Conservation (phyloP, 169 alveolate genomes). For the Cryptosporidium parvum region DNA sequence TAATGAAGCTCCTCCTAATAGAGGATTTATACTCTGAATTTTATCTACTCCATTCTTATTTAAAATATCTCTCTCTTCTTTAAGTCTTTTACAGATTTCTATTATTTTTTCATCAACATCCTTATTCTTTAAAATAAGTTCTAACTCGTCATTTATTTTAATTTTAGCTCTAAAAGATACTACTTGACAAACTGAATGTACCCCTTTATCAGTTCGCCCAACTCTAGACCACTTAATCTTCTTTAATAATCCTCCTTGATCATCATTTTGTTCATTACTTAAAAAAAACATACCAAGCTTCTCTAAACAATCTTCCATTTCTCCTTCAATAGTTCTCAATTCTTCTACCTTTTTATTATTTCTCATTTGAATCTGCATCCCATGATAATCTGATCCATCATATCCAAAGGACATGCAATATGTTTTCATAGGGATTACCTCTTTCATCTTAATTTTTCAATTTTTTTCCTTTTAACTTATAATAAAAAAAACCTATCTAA, state of each 20-base stretch:
- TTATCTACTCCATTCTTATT: slow-evolving; percentile 8
- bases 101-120: not conserved
- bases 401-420: slow-evolving; percentile 82
- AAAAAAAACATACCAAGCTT: slow-evolving; percentile 20
- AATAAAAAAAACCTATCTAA: no score
- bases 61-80: slow-evolving; percentile 7
- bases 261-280: not conserved
- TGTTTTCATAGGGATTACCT: slow-evolving; percentile 70
- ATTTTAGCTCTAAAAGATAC: slow-evolving; percentile 70
- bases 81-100: not conserved
- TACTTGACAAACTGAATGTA: slow-evolving; percentile 75
- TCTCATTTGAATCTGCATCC: slow-evolving; percentile 84
- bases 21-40: slow-evolving; percentile 5
- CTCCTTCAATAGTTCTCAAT: slow-evolving; percentile 63
- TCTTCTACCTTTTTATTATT: slow-evolving; percentile 73
- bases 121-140: slow-evolving; percentile 3
- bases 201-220: slow-evolving; percentile 92
- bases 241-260: slow-evolving; percentile 30
- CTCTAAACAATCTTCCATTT: slow-evolving; percentile 41
- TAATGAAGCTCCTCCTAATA: not conserved
- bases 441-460: not conserved
- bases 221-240: slow-evolving; percentile 85
- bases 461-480: no score
- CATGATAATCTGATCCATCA: slow-evolving; percentile 85
- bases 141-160: slow-evolving; percentile 10